A percentile compares a stretch with the other conserved stretches of the same genome.
Conservation (phyloP, 2,329 filamentous ascomycete species). For the Cryoendolithus antarcticus region DNA sequence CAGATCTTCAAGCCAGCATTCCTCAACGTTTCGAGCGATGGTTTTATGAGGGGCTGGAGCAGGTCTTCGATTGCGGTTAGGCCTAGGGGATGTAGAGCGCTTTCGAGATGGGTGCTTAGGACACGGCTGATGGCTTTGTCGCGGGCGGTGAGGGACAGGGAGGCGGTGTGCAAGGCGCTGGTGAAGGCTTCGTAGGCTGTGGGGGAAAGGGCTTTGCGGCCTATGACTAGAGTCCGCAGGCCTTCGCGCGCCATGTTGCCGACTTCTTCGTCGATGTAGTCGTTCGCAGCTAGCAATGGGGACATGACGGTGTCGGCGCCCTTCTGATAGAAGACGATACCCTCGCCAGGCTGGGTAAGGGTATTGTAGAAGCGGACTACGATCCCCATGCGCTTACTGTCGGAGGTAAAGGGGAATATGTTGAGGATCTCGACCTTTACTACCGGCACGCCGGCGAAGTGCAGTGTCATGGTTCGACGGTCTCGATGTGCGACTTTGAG, state of each 20-base stretch:
- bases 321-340: conserved; percentile 96
- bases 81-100: conserved; percentile 78
- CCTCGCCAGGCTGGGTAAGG: conserved; percentile 36
- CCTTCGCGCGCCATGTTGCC: conserved; percentile 99
- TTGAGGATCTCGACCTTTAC: conserved; percentile 83
- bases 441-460: conserved; percentile 61
- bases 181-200: conserved; percentile 76
- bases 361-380: conserved; percentile 65
- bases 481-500: conserved; percentile 75
- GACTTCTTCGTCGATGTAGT: conserved; percentile 98
- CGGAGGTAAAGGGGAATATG: conserved; percentile 93
- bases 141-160: conserved; percentile 64
- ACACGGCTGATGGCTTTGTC: conserved; percentile 73
- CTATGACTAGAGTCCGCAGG: conserved; percentile 83
- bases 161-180: conserved; percentile 61
- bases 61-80: conserved; percentile 98
- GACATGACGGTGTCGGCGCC: conserved; percentile 97
- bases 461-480: conserved; percentile 70
- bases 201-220: conserved; percentile 70
- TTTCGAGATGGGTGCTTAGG: conserved; percentile 70
- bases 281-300: conserved; percentile 86
- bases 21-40: conserved; percentile 82
- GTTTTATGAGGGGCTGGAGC: conserved; percentile 88
- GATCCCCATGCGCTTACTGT: conserved; percentile 96
- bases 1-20: conserved; percentile 98